phyloP scores from a whole-genome alignment of 352 stramenopile species.

The Phytophthora ohioensis region DNA sequence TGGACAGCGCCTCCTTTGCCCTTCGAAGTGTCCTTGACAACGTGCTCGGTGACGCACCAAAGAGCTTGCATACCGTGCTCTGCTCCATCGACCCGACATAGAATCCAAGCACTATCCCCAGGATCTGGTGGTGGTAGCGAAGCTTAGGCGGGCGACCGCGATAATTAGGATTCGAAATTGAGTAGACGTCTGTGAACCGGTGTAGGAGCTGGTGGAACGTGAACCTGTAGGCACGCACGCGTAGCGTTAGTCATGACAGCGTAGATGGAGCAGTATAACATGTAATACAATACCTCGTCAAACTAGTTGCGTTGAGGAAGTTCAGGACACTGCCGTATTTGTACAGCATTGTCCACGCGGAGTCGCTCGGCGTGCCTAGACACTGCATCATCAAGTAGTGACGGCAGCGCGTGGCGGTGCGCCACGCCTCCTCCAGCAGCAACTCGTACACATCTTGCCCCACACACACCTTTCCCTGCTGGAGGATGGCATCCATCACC shows the following conservation, averaged over 20 bases:
- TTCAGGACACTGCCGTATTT: background rate
- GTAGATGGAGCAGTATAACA: background rate
- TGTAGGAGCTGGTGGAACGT: slow-evolving; percentile 1
- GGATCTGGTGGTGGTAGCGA: slow-evolving; percentile 9
- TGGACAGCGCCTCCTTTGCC: background rate
- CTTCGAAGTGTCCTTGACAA: slow-evolving; percentile 8
- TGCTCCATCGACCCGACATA: too few relatives aligned
- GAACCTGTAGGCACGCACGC: background rate
- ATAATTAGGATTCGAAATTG: background rate
- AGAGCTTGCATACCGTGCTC: too few relatives aligned
- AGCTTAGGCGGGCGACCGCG: slow-evolving; percentile 2
- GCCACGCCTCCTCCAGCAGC: too few relatives aligned
- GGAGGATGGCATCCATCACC: too few relatives aligned
- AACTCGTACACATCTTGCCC: too few relatives aligned
- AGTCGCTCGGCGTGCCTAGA: slow-evolving; percentile 14
- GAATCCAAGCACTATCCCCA: too few relatives aligned
- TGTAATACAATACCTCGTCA: background rate
- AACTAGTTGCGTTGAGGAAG: background rate
- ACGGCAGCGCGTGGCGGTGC: too few relatives aligned
- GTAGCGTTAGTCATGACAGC: background rate
- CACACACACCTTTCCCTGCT: too few relatives aligned
- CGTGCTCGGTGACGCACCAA: slow-evolving; percentile 5
- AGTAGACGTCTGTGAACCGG: background rate
- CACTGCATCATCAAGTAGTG: background rate
- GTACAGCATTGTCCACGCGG: slow-evolving; percentile 1